A percentile compares a stretch with the other conserved stretches of the same genome.
Evolutionary conservation across 2,329 filamentous ascomycete genomes (phyloP).

Genomic region (Penicillium griseofulvum): DNA sequence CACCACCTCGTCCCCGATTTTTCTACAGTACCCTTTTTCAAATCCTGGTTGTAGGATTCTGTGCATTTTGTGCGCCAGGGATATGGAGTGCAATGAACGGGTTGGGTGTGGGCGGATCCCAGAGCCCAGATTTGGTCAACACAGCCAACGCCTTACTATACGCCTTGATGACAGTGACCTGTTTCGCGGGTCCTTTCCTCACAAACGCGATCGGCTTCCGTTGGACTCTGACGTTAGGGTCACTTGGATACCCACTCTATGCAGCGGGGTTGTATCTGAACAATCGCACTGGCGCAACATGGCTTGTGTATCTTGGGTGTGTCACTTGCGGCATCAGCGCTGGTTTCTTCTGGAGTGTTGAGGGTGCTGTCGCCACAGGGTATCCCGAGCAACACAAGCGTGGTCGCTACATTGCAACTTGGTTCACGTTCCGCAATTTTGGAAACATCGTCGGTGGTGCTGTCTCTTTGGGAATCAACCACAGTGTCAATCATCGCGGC

Average conservation of each 20-base stretch:
- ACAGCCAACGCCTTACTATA: constrained; percentile 50
- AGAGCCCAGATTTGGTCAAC: constrained; percentile 43
- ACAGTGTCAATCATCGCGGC: constrained; percentile 32
- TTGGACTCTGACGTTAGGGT: constrained; percentile 45
- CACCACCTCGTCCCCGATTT: constrained; percentile 1
- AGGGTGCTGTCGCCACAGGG: constrained; percentile 43
- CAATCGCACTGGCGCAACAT: constrained; percentile 38
- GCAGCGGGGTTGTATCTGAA: constrained; percentile 43
- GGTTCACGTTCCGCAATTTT: constrained; percentile 44
- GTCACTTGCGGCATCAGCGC: constrained; percentile 41
- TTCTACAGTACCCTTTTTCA: constrained; percentile 34
- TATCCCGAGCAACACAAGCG: constrained; percentile 33
- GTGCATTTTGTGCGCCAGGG: constrained; percentile 44
- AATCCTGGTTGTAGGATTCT: constrained; percentile 41
- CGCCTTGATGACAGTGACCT: constrained; percentile 46
- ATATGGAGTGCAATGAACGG: constrained; percentile 48
- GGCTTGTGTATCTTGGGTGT: constrained; percentile 42
- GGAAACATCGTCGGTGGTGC: constrained; percentile 52
- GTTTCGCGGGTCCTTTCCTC: constrained; percentile 39
- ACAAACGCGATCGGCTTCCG: constrained; percentile 22
- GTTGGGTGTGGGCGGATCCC: constrained; percentile 45
- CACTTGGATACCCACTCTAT: constrained; percentile 44
- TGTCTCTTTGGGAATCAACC: constrained; percentile 51
- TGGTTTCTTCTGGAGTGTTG: constrained; percentile 45
- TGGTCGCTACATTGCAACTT: constrained; percentile 31